phyloP scores from a whole-genome alignment of 192 early-diverging fungal species.

The Kickxella alabastrina region DNA sequence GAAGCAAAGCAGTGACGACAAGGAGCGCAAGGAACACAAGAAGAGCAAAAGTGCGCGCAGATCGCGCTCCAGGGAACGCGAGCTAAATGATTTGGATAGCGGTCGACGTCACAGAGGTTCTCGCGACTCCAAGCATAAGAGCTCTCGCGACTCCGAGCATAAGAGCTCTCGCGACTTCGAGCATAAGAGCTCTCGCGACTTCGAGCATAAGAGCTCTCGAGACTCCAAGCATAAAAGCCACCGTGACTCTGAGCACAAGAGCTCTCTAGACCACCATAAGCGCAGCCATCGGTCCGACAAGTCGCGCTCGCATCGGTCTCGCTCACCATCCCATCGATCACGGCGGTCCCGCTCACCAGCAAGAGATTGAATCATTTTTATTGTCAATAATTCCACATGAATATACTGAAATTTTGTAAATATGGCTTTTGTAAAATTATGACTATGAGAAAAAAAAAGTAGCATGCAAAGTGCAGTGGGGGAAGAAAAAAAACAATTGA shows the following conservation, averaged over 20 bases:
- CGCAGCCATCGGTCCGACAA: not conserved
- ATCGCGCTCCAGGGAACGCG: not conserved
- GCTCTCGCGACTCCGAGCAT: too few relatives aligned
- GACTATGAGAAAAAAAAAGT: not conserved
- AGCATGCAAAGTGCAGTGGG: too few relatives aligned
- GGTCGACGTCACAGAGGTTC: not conserved
- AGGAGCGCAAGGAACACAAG: conserved; percentile 49
- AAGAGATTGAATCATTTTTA: too few relatives aligned
- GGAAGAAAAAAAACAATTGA: not conserved
- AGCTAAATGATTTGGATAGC: not conserved
- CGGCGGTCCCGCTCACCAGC: not conserved
- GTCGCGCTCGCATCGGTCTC: not conserved
- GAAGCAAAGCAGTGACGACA: conserved; percentile 10
- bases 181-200: too few relatives aligned
- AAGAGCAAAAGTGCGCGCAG: conserved; percentile 42
- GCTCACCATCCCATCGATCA: not conserved
- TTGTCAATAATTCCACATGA: too few relatives aligned
- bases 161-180: too few relatives aligned
- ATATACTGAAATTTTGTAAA: too few relatives aligned
- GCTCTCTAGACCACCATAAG: too few relatives aligned
- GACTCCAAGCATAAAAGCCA: too few relatives aligned
- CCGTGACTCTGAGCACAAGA: too few relatives aligned
- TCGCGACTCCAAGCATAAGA: too few relatives aligned
- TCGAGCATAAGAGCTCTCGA: too few relatives aligned
- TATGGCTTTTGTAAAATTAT: not conserved